Conservation (phyloP, 2,329 filamentous ascomycete genomes). For the Neofusicoccum sp. region DNA sequence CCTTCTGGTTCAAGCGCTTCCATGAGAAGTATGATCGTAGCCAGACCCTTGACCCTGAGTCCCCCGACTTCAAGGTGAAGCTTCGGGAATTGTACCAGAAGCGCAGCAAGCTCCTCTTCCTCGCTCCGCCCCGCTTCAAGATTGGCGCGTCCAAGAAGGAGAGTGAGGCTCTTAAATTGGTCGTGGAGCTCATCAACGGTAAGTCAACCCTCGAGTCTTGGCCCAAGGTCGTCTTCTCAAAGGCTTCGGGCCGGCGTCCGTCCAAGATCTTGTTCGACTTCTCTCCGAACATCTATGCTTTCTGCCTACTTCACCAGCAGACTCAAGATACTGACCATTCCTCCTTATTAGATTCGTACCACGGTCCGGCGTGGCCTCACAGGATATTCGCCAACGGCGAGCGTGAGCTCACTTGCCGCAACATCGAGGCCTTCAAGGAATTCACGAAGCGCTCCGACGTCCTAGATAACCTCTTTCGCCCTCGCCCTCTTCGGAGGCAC, state of each 20-base stretch:
- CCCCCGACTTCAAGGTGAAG: slow-evolving; percentile 26
- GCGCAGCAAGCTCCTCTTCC: not conserved
- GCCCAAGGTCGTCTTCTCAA: no score
- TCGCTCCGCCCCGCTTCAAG: slow-evolving; percentile 27
- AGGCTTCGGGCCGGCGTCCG: no score
- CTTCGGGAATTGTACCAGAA: slow-evolving; percentile 39
- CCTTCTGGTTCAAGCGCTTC: slow-evolving; percentile 51
- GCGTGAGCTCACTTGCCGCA: slow-evolving; percentile 31
- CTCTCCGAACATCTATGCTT: not conserved
- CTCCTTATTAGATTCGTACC: not conserved
- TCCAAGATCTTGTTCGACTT: not conserved
- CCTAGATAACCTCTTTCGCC: slow-evolving; percentile 28
- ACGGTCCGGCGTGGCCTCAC: not conserved
- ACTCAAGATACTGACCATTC: not conserved
- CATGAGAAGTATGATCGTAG: slow-evolving; percentile 40
- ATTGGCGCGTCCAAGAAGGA: slow-evolving; percentile 29
- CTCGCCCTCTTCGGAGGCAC: slow-evolving; percentile 18
- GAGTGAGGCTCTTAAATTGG: slow-evolving; percentile 34
- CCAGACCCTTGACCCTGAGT: not conserved
- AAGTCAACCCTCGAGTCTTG: slow-evolving; percentile 21
- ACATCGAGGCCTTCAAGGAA: slow-evolving; percentile 30
- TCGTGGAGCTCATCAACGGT: slow-evolving; percentile 48
- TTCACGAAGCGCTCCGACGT: slow-evolving; percentile 33
- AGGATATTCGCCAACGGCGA: slow-evolving; percentile 21
- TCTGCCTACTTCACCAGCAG: slow-evolving; percentile 19